Evolutionary conservation across 2,329 filamentous ascomycete species (phyloP).

Genomic region (Xylaria sp.): DNA sequence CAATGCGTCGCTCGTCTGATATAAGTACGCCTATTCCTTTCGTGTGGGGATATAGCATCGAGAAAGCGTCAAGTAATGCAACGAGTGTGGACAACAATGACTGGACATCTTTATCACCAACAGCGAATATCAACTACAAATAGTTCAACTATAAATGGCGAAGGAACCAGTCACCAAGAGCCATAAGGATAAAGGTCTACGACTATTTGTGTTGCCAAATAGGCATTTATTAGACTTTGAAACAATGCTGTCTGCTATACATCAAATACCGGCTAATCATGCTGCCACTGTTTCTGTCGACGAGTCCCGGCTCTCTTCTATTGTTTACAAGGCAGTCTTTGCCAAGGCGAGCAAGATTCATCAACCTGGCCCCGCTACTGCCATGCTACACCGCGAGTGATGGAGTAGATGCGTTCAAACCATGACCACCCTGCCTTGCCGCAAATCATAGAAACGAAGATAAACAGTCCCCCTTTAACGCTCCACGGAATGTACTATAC

Average conservation of each 20-base stretch:
- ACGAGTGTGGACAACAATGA: background rate
- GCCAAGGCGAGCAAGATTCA: conserved; percentile 9
- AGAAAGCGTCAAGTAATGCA: background rate
- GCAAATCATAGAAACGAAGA: conserved; percentile 37
- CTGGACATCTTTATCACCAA: background rate
- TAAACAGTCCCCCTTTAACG: conserved; percentile 32
- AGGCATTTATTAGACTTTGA: conserved; percentile 22
- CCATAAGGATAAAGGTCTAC: background rate
- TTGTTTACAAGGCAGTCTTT: conserved; percentile 28
- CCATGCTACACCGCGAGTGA: conserved; percentile 11
- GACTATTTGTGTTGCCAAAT: background rate
- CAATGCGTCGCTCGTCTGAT: too few relatives aligned
- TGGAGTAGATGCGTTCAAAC: conserved; percentile 12
- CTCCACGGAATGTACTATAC: conserved; percentile 13
- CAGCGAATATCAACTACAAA: background rate
- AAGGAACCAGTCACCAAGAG: background rate
- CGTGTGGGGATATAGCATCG: background rate
- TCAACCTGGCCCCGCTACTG: conserved; percentile 7
- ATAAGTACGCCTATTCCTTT: too few relatives aligned
- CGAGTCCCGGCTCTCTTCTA: conserved; percentile 20
- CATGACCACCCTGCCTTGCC: conserved; percentile 15
- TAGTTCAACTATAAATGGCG: too few relatives aligned
- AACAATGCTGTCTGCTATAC: conserved; percentile 15
- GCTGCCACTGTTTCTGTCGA: conserved; percentile 2
- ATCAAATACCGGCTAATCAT: conserved; percentile 9